These are phyloP conservation scores for Saprolegnia parasitica DNA, from an alignment of 352 stramenopile genomes.

Conservation along the genomic window DNA sequence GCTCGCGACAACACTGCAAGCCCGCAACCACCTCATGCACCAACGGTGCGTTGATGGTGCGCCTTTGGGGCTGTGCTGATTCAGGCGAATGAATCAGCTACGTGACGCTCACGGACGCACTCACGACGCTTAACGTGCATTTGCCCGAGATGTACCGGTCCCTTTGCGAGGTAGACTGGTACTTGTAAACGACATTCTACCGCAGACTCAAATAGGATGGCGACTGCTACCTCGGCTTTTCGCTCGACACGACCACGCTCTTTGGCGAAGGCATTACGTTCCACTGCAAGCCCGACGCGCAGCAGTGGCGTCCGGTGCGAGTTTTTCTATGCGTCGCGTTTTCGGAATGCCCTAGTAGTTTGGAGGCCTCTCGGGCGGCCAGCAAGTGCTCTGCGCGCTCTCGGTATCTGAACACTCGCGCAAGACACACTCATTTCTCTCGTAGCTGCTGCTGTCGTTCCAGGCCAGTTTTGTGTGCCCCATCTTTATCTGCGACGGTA, in stretches of 20 bases:
- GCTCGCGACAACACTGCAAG: neutral
- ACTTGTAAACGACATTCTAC: neutral
- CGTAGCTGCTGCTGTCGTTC: conserved; percentile 6
- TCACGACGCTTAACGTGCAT: neutral
- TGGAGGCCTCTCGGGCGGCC: neutral
- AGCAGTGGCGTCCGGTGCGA: conserved; percentile 1
- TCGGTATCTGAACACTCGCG: neutral
- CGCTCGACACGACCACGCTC: neutral
- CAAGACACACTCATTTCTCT: no score
- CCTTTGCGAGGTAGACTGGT: conserved; percentile 1
- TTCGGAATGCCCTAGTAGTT: no score
- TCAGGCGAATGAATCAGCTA: neutral
- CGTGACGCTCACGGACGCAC: neutral
- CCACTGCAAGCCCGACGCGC: conserved; percentile 7
- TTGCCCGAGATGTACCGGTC: neutral
- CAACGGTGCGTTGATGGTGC: neutral
- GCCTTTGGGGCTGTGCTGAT: neutral
- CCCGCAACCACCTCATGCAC: neutral
- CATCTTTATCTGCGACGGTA: conserved; percentile 2
- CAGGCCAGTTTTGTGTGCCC: neutral
- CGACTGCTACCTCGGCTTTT: neutral
- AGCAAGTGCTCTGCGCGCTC: conserved; percentile 16
- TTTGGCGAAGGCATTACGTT: conserved; percentile 12
- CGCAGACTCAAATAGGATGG: conserved; percentile 1
- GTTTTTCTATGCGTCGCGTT: no score